A percentile compares a stretch with the other conserved stretches of the same genome.
Conservation (phyloP, 1,284 basidiomycete species). For the Marasmius sp. region DNA sequence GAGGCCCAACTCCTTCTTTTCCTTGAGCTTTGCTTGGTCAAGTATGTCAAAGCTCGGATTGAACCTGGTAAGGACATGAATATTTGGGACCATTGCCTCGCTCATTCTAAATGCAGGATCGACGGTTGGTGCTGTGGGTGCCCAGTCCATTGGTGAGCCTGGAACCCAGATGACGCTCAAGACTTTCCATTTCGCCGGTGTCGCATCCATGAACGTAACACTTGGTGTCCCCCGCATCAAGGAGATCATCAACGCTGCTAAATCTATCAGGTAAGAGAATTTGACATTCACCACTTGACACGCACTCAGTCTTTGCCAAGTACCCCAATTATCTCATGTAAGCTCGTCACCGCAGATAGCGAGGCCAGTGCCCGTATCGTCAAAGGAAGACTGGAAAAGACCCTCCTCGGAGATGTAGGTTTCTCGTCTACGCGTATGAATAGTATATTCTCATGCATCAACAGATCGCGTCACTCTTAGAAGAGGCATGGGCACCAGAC, state of each 20-base stretch:
- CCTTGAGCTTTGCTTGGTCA: slow-evolving; percentile 86
- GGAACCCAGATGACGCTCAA: slow-evolving; percentile 99
- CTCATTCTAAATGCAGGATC: slow-evolving; percentile 55
- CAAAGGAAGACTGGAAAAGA: slow-evolving; percentile 96
- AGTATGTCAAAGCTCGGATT: slow-evolving; percentile 92
- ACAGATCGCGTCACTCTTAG: slow-evolving; percentile 88
- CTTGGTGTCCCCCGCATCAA: slow-evolving; percentile 99
- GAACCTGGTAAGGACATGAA: slow-evolving; percentile 69
- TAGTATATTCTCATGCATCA: slow-evolving; percentile 2
- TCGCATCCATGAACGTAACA: slow-evolving; percentile 99
- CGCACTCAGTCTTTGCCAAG: slow-evolving; percentile 23
- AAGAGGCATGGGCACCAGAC: slow-evolving; percentile 93
- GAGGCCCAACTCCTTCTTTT: slow-evolving; percentile 78
- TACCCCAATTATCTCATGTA: slow-evolving; percentile 98
- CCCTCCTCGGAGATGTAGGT: slow-evolving; percentile 87
- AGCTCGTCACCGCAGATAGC: slow-evolving; percentile 81
- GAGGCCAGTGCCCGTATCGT: slow-evolving; percentile 96
- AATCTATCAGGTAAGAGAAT: slow-evolving; percentile 63
- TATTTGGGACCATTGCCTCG: slow-evolving; percentile 7
- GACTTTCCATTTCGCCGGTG: slow-evolving; percentile 99
- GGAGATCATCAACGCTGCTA: slow-evolving; percentile 99
- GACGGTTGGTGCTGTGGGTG: slow-evolving; percentile 97
- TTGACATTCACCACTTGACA: too few species aligned
- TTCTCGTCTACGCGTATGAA: background rate
- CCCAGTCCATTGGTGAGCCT: slow-evolving; percentile 99